Base-by-base conservation (phyloP, 208 protist genomes). In the Crithidia expoeki region DNA sequence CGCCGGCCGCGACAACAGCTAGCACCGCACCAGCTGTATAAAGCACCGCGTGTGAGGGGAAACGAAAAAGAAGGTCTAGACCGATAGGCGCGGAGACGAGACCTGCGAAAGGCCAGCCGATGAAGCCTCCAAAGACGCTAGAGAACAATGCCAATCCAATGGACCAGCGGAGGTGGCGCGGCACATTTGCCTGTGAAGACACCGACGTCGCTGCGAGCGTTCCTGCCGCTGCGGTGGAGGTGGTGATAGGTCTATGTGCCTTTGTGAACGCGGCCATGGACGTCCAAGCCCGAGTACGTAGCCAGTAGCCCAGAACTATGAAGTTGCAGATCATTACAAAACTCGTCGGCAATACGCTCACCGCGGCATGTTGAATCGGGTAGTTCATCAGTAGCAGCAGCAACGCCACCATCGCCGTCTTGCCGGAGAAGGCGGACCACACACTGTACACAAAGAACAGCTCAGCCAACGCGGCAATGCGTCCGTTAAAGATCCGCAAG, bases 61-160 rank as follows among this genome's bases (percentile, higher is more conserved):
- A 81, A 28, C 82, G 78, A 23, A 88, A 16, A 0, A 96, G 60
- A 14, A 96, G 47, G 73, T 96, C 76, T 7, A 97, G 73, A 25
- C 80, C 96, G 16, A 98, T 76, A 16, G 92, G 94, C 2, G 89
- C 62, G 11, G 74, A 85, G 14, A 96, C 34, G 40, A 98, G 75
- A 9, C 68, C 86, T 10, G 86, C 84, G 51, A 99, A 98, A 25
- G 97, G 96, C 96, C 97, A 98, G 11, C 86, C 95, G 2, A 96
- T 36, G 7, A 98, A 44, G 21, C 74, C 61, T 3, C 68, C 81
- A 11, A 85, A 64, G 21, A 92, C 69, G 16, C 79, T 79, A 32
- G 89, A 73, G 36, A 83, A 80, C 17, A 91, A 64, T 47, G 83
- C 67, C 12, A 81, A 23, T 6, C 68, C 70, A 28, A 81, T 79